Conservation (phyloP, 352 stramenopile species). For the Globisporangium camurandrum region DNA sequence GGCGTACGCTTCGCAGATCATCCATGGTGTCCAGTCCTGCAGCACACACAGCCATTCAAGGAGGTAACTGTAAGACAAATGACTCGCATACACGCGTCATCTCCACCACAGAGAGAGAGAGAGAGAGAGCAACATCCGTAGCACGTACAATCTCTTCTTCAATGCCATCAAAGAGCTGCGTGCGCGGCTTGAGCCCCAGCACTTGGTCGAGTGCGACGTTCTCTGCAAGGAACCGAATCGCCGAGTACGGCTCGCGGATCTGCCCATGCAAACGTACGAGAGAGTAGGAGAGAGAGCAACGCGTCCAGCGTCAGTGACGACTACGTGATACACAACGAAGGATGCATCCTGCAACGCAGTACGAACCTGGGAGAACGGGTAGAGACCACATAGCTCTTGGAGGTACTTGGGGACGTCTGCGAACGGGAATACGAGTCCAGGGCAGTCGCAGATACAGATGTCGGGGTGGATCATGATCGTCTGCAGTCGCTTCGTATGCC, state of each 20-base stretch:
- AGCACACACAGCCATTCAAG: too few species aligned
- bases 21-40: slow-evolving; percentile 75
- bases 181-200: slow-evolving; percentile 63
- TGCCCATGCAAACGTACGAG: slow-evolving; percentile 9
- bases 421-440: slow-evolving; percentile 82
- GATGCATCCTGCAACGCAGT: too few species aligned
- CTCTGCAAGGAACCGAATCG: slow-evolving; percentile 79
- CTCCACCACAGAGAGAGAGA: not conserved
- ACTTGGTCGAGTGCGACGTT: slow-evolving; percentile 63
- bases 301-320: too few species aligned
- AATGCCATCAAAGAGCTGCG: slow-evolving; percentile 67
- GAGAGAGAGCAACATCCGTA: not conserved
- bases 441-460: slow-evolving; percentile 84
- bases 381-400: slow-evolving; percentile 76
- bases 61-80: too few species aligned
- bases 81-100: not conserved
- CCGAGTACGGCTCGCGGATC: slow-evolving; percentile 85
- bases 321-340: too few species aligned
- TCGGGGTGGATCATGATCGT: slow-evolving; percentile 76
- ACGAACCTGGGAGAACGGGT: slow-evolving; percentile 74
- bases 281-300: slow-evolving; percentile 1
- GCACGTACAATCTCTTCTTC: slow-evolving; percentile 49
- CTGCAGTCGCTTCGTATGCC: slow-evolving; percentile 83
- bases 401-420: slow-evolving; percentile 73
- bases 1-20: slow-evolving; percentile 76